Conservation (phyloP, 768 basidiomycete genomes). For the Rhizopogon vinicolor region DNA sequence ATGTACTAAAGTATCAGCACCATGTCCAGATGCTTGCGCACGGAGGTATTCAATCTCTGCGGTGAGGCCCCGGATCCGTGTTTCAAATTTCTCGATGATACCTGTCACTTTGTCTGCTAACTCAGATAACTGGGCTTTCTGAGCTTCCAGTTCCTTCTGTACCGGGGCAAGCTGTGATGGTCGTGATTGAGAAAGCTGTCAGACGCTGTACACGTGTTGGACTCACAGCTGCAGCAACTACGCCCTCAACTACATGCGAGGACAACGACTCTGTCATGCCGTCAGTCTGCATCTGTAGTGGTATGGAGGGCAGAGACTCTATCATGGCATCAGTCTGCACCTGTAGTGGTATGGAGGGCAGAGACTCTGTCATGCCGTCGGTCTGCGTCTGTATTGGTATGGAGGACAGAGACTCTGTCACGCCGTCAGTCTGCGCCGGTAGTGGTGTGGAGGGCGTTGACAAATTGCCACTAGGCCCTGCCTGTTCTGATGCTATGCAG, state of each 20-base stretch:
- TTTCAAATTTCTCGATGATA: slow-evolving; percentile 27
- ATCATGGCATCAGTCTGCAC: not conserved
- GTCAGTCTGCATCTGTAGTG: not conserved
- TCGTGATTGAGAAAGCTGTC: slow-evolving; percentile 4
- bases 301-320: not conserved
- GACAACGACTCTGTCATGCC: not conserved
- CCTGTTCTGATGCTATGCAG: not conserved
- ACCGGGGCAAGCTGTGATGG: slow-evolving; percentile 43
- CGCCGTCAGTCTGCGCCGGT: not conserved
- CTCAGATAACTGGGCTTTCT: slow-evolving; percentile 41
- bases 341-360: not conserved
- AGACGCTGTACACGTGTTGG: not conserved
- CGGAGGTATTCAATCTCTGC: slow-evolving; percentile 31
- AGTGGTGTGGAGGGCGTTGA: not conserved
- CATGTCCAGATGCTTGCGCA: slow-evolving; percentile 9
- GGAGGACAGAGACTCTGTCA: not conserved
- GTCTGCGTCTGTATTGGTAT: not conserved
- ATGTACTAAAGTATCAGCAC: slow-evolving; percentile 6
- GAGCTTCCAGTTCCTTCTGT: slow-evolving; percentile 42
- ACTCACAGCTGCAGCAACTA: slow-evolving; percentile 27
- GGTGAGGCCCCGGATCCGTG: slow-evolving; percentile 32
- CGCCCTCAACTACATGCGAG: slow-evolving; percentile 4
- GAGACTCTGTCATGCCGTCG: not conserved
- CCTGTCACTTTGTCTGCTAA: slow-evolving; percentile 25
- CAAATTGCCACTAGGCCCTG: not conserved